Evolutionary conservation across 768 basidiomycete genomes (phyloP).

Genomic region (Phlebiopsis gigantea): DNA sequence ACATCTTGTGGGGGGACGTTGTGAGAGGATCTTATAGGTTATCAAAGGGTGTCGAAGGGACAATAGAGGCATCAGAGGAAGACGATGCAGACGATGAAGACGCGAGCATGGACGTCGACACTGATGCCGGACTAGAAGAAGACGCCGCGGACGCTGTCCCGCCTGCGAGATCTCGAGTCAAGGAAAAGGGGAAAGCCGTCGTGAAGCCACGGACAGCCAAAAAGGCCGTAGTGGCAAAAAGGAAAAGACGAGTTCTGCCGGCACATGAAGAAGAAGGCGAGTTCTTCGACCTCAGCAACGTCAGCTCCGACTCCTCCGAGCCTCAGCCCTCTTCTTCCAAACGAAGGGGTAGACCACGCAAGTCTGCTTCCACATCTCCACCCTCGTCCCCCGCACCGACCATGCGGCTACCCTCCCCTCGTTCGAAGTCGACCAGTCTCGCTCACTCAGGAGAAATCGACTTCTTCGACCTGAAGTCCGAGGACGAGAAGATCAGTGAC

Average conservation of each 20-base stretch:
- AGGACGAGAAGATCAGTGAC: neutral
- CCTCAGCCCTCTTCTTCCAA: neutral
- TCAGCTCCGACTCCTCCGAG: constrained; percentile 14
- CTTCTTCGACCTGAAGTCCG: constrained; percentile 1
- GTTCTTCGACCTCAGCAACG: constrained; percentile 23
- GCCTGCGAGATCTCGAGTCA: neutral
- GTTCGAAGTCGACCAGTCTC: neutral
- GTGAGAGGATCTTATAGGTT: constrained; percentile 58
- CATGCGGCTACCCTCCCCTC: neutral
- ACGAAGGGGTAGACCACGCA: neutral
- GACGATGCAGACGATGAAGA: neutral
- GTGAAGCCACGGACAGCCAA: neutral
- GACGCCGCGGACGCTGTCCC: neutral
- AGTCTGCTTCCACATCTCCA: no score
- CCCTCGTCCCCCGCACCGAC: neutral
- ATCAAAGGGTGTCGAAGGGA: constrained; percentile 29
- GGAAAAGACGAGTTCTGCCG: neutral
- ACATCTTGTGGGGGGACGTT: constrained; percentile 67
- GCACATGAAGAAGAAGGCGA: constrained; percentile 9
- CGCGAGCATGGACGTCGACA: neutral
- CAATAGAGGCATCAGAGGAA: constrained; percentile 25
- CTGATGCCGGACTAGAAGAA: neutral
- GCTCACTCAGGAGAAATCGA: neutral
- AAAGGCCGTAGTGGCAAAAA: neutral
- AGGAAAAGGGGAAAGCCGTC: neutral